Percentiles rank a stretch among this genome's conserved stretches.
Conservation (phyloP, 192 early-diverging fungal species). For the Podila epicladia region DNA sequence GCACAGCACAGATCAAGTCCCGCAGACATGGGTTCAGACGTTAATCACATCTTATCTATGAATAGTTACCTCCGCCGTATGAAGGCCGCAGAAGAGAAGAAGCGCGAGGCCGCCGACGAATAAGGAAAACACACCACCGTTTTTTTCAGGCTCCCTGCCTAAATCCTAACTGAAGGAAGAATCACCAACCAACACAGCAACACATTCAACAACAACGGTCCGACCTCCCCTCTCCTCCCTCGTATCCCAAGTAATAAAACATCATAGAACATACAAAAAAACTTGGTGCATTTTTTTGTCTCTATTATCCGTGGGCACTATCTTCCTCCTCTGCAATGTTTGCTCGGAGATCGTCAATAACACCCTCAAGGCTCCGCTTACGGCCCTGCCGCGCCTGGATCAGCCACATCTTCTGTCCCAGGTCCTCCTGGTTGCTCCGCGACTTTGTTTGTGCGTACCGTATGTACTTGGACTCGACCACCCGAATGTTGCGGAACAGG, state of each 20-base stretch:
- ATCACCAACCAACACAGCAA: too few relatives aligned
- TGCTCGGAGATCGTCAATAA: background rate
- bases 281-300: too few relatives aligned
- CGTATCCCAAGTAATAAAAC: too few relatives aligned
- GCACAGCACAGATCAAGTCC: too few relatives aligned
- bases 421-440: background rate
- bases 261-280: too few relatives aligned
- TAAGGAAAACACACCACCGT: background rate
- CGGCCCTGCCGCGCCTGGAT: background rate
- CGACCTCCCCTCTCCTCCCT: too few relatives aligned
- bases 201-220: too few relatives aligned
- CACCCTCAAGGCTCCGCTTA: background rate
- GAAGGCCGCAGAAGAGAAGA: slow-evolving; percentile 50
- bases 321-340: background rate
- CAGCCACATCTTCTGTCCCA: background rate
- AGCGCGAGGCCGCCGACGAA: slow-evolving; percentile 40
- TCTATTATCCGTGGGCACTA: background rate
- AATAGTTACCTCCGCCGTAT: slow-evolving; percentile 39
- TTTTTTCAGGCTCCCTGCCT: too few relatives aligned
- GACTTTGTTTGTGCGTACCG: slow-evolving; percentile 5
- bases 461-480: background rate
- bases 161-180: too few relatives aligned
- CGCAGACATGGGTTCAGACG: background rate
- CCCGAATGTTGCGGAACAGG: background rate
- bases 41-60: background rate